Percentiles rank a stretch among this genome's conserved stretches.
These are phyloP conservation scores for Nakazawaea ambrosiae DNA, from an alignment of 805 yeast species.

Conservation along the genomic window DNA sequence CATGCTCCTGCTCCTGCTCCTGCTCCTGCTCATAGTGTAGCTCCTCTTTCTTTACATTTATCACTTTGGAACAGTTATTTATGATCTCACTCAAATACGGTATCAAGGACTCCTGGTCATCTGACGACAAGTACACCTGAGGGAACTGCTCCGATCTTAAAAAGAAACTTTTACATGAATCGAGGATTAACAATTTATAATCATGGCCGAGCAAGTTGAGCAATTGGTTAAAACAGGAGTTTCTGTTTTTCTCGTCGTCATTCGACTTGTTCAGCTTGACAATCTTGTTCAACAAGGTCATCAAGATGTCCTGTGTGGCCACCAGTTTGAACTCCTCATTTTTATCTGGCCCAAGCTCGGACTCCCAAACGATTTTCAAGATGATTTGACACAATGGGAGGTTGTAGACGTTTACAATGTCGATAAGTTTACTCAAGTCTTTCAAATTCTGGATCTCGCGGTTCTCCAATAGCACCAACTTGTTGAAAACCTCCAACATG, in stretches of 20 bases:
- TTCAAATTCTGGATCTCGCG: constrained; percentile 9
- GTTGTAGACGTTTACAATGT: constrained; percentile 29
- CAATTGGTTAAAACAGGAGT: constrained; percentile 26
- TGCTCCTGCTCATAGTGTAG: too few relatives aligned
- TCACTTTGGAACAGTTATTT: constrained; percentile 35
- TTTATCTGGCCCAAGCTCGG: constrained; percentile 10
- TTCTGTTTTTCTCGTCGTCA: constrained; percentile 9
- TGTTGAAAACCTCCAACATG: constrained; percentile 14
- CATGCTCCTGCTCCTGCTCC: too few relatives aligned
- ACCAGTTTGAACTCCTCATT: constrained; percentile 9
- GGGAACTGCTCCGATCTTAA: constrained; percentile 35
- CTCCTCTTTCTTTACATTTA: too few relatives aligned
- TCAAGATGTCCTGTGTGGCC: constrained; percentile 7
- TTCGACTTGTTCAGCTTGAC: background rate
- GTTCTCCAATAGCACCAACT: constrained; percentile 12
- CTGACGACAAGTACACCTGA: constrained; percentile 9
- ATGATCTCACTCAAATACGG: constrained; percentile 36
- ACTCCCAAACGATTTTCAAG: constrained; percentile 24
- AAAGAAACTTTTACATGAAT: constrained; percentile 33
- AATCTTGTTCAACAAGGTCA: constrained; percentile 5
- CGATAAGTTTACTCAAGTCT: constrained; percentile 16
- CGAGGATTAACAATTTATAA: constrained; percentile 25
- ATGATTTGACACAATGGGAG: constrained; percentile 34
- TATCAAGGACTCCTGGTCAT: constrained; percentile 22
- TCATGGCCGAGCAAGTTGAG: constrained; percentile 29